Evolutionary conservation across 129 eudicot species (phyloP).

Genomic region (Artemisia annua): DNA sequence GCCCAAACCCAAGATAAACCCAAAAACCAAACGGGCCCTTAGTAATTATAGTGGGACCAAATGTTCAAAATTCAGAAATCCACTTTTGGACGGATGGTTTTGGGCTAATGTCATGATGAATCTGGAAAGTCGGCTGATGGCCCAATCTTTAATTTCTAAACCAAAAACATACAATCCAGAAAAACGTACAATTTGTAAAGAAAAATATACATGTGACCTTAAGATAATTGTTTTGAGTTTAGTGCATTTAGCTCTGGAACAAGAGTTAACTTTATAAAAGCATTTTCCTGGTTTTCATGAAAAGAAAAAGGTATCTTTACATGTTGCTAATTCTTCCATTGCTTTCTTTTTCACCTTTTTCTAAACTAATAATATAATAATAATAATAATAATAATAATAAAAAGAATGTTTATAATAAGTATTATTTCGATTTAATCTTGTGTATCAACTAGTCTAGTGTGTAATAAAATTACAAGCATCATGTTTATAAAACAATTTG

Average conservation of each 20-base stretch:
- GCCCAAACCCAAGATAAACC: no score
- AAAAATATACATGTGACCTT: background rate
- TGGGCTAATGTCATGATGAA: slow-evolving; percentile 35
- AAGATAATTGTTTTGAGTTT: background rate
- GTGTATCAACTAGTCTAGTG: no score
- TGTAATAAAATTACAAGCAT: no score
- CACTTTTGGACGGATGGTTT: slow-evolving; percentile 29
- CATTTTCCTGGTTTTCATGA: slow-evolving; percentile 51
- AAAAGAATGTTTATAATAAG: background rate
- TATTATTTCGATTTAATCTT: background rate
- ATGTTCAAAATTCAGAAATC: slow-evolving; percentile 11
- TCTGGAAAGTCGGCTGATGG: slow-evolving; percentile 24
- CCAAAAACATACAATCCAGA: background rate
- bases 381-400: no score
- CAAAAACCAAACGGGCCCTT: no score
- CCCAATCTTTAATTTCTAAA: slow-evolving; percentile 13
- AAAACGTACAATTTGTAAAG: background rate
- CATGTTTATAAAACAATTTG: no score
- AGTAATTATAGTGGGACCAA: slow-evolving; percentile 7
- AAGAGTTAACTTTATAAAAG: slow-evolving; percentile 19
- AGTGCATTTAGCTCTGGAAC: slow-evolving; percentile 19
- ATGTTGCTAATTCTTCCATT: slow-evolving; percentile 22
- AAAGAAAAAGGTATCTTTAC: slow-evolving; percentile 39
- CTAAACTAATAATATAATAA: no score
- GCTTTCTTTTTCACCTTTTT: background rate